Evolutionary conservation across 2,329 filamentous ascomycete genomes (phyloP), one percentile per base, ranked within the genome.

Genomic region (Neofusicoccum sp.): DNA sequence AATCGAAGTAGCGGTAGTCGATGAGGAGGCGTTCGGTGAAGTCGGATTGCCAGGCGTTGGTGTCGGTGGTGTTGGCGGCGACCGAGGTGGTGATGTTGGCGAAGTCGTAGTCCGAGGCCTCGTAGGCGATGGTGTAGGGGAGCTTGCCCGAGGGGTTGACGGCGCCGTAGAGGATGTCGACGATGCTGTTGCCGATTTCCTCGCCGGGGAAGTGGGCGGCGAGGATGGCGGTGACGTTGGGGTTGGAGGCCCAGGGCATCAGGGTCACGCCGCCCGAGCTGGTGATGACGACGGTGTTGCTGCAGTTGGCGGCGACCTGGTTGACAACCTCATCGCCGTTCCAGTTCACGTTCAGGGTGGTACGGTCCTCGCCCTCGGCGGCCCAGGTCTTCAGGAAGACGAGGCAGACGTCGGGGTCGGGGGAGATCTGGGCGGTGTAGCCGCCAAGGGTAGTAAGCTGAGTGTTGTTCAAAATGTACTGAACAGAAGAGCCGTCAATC

Each of bases 1-100:
- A 91, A 80, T 97, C 93, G 69, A 97, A 93, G 75, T 93, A 86
- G 11, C 93, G 88, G 78, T 97, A 97, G 79, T 97, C 94, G 68
- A 96, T 88, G 72, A 93, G 93, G 0, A 97, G 78, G 0, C 92
- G 92, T 72, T 97, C 92, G 1, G 83, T 84, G 73, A 95, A 96
- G 67, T 92, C 56, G 39, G 62, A 29, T n/a, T 64, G 62, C 62
- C 62, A 64, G 14, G 62, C 62, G 62, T 60, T 41, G 56, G 62
- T 54, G 62, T 61, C 48, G 56, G 31, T 48, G 33, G 47, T 8
- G 67, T 66, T 1, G 22, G 22, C 8, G 68, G 45, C 56, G 67
- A 67, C 3, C 67, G 67, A 6, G 64, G 50, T 2, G 65, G 49
- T 41, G 66, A 67, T 1, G 71, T 68, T 63, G 12, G 66, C 49